A percentile compares a stretch with the other conserved stretches of the same genome.
Conservation (phyloP, 768 basidiomycete genomes). For the Xerocomus spinulosus region DNA sequence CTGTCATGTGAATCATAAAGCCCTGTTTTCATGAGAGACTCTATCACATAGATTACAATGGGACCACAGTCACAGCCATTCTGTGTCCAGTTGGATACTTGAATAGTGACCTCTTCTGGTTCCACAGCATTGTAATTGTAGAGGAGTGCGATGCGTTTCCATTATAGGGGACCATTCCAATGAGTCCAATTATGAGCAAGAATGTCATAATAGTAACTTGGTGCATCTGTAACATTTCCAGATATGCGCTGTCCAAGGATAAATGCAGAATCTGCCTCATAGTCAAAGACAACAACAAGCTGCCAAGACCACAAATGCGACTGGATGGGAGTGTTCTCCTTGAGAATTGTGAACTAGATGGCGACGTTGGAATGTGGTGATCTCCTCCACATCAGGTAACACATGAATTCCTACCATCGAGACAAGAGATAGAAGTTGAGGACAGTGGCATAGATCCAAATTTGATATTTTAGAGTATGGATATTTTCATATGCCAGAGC, state of each 20-base stretch:
- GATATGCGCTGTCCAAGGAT: neutral
- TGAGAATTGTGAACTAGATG: too few relatives aligned
- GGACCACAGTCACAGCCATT: constrained; percentile 9
- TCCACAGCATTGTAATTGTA: neutral
- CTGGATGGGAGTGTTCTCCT: neutral
- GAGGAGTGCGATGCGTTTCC: neutral
- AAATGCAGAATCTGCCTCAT: neutral
- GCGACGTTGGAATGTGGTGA: too few relatives aligned
- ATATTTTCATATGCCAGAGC: neutral
- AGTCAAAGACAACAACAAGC: neutral
- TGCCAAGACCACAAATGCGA: neutral
- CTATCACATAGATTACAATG: neutral
- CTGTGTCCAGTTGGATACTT: neutral
- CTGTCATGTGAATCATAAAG: neutral
- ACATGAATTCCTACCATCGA: neutral
- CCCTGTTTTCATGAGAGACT: constrained; percentile 2
- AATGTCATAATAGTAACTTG: neutral
- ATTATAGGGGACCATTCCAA: constrained; percentile 2
- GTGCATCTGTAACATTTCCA: neutral
- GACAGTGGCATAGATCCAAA: neutral
- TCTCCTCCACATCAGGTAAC: neutral
- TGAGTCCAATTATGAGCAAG: neutral
- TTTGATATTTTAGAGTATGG: neutral
- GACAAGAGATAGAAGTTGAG: neutral
- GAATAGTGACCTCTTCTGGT: neutral